Percentiles rank a stretch among this genome's conserved stretches.
Conservation (phyloP, 2,329 filamentous ascomycete species). For the Xylariaceae sp. region DNA sequence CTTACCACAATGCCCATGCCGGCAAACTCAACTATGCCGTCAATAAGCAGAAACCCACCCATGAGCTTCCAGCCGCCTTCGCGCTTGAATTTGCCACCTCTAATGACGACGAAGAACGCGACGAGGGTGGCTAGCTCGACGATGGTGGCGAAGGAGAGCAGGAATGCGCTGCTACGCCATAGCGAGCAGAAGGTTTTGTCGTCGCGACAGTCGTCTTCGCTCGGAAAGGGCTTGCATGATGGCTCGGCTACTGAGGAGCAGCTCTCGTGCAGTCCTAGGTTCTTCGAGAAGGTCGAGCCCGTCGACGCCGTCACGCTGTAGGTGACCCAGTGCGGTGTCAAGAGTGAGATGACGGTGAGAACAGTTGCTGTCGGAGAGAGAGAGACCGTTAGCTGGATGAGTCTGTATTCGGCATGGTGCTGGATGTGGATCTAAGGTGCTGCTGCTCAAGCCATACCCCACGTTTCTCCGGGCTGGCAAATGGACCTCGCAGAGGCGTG, state of each 20-base stretch:
- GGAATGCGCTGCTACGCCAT: conserved; percentile 84
- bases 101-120: conserved; percentile 70
- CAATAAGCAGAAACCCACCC: conserved; percentile 58
- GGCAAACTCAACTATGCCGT: conserved; percentile 66
- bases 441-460: background rate
- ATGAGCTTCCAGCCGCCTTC: conserved; percentile 80
- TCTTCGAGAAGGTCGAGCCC: conserved; percentile 49
- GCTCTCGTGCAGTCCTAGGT: conserved; percentile 74
- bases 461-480: background rate
- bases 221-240: conserved; percentile 65
- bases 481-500: background rate
- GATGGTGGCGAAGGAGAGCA: conserved; percentile 81
- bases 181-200: conserved; percentile 80
- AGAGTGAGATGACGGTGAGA: conserved; percentile 66
- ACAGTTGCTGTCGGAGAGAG: conserved; percentile 52
- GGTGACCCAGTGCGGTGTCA: conserved; percentile 67
- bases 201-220: conserved; percentile 61
- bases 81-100: conserved; percentile 73
- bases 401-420: background rate
- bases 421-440: background rate
- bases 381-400: conserved; percentile 31
- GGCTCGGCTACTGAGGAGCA: conserved; percentile 66
- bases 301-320: conserved; percentile 52
- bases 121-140: conserved; percentile 77
- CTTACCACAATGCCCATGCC: conserved; percentile 79